Percentiles rank a stretch among this genome's conserved stretches.
Conservation (phyloP, 2,329 filamentous ascomycete species). For the Hirsutella thompsonii region DNA sequence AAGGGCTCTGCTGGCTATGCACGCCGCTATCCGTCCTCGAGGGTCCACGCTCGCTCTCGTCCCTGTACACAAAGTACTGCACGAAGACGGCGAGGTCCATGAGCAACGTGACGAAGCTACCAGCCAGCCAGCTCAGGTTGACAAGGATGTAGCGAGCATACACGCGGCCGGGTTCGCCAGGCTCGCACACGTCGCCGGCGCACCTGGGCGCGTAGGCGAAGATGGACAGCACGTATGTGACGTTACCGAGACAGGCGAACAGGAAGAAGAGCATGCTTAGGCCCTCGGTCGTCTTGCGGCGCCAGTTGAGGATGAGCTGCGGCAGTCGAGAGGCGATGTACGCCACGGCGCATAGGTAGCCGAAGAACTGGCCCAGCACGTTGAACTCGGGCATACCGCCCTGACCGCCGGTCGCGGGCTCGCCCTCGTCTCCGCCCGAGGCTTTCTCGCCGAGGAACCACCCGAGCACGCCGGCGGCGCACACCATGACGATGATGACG, state of each 20-base stretch:
- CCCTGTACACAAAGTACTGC: constrained; percentile 79
- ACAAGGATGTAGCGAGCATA: constrained; percentile 79
- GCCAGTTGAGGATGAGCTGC: constrained; percentile 84
- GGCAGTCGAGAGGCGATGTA: constrained; percentile 86
- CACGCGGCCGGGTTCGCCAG: constrained; percentile 50
- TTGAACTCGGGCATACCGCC: constrained; percentile 52
- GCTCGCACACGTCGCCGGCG: constrained; percentile 36
- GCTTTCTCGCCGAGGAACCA: constrained; percentile 56
- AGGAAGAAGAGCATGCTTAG: constrained; percentile 92
- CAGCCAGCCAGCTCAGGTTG: constrained; percentile 82
- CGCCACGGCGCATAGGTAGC: constrained; percentile 78
- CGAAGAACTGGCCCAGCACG: constrained; percentile 75
- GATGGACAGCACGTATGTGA: constrained; percentile 87
- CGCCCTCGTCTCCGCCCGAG: constrained; percentile 25
- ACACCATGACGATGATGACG: constrained; percentile 67
- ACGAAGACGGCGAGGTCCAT: constrained; percentile 78
- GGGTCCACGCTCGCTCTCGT: constrained; percentile 15
- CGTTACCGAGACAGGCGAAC: constrained; percentile 89
- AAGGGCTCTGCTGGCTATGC: neutral
- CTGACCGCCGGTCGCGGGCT: constrained; percentile 23
- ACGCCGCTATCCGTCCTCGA: neutral
- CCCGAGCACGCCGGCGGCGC: constrained; percentile 67
- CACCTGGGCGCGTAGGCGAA: constrained; percentile 78
- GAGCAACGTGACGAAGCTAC: constrained; percentile 76
- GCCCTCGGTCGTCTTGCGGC: constrained; percentile 84